phyloP scores from a whole-genome alignment of 768 basidiomycete species.

The Boletus speciosus region DNA sequence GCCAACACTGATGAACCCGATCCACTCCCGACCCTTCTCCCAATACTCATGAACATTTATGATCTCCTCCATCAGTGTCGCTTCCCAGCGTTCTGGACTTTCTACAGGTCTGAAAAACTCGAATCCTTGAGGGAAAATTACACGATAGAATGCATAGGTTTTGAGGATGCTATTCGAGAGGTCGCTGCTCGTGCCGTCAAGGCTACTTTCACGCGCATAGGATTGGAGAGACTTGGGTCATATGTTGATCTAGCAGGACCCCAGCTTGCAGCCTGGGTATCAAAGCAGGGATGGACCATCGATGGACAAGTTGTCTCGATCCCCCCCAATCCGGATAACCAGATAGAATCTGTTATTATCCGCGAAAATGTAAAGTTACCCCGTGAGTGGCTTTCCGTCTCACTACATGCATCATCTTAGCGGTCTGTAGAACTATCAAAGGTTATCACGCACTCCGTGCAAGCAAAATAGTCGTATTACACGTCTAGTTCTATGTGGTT shows the following conservation, averaged over 20 bases:
- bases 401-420: not conserved
- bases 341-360: slow-evolving; percentile 80
- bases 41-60: slow-evolving; percentile 63
- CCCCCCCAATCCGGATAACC: slow-evolving; percentile 84
- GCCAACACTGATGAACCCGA: slow-evolving; percentile 72
- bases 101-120: slow-evolving; percentile 66
- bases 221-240: slow-evolving; percentile 58
- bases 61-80: slow-evolving; percentile 77
- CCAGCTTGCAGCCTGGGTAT: slow-evolving; percentile 57
- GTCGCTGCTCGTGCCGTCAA: slow-evolving; percentile 76
- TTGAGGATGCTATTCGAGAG: slow-evolving; percentile 77
- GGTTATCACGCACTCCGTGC: slow-evolving; percentile 69
- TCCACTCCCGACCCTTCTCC: slow-evolving; percentile 69
- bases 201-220: slow-evolving; percentile 75
- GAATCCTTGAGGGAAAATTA: slow-evolving; percentile 80
- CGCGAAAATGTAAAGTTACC: slow-evolving; percentile 79
- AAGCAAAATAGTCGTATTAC: slow-evolving; percentile 38
- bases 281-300: slow-evolving; percentile 64
- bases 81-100: slow-evolving; percentile 82
- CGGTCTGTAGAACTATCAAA: slow-evolving; percentile 62
- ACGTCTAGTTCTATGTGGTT: not conserved
- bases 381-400: slow-evolving; percentile 48
- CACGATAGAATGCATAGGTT: slow-evolving; percentile 78
- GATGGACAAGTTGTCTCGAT: slow-evolving; percentile 61
- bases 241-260: slow-evolving; percentile 69